Evolutionary conservation across 2,329 filamentous ascomycete species (phyloP).

Genomic region (Lanzia echinophila): DNA sequence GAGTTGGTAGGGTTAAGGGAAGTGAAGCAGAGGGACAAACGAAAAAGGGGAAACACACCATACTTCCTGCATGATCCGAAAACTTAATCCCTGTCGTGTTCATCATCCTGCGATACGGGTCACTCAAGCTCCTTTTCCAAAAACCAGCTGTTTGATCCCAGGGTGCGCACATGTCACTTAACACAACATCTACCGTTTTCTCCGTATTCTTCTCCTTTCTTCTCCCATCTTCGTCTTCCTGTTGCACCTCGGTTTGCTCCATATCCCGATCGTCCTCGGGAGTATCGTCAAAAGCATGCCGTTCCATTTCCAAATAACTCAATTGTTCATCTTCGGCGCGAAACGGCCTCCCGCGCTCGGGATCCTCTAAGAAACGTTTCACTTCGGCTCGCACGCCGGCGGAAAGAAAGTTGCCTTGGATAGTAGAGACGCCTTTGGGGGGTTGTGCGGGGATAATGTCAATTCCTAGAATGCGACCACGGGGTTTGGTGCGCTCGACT

Average conservation of each 20-base stretch:
- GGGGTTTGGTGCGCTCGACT: constrained; percentile 65
- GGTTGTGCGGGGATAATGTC: constrained; percentile 91
- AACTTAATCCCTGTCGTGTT: constrained; percentile 89
- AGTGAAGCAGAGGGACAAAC: no score
- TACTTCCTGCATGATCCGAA: constrained; percentile 85
- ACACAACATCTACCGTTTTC: constrained; percentile 76
- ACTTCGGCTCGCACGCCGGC: constrained; percentile 68
- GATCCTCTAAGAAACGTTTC: constrained; percentile 64
- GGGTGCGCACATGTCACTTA: constrained; percentile 99
- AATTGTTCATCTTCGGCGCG: not conserved
- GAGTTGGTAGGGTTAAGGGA: no score
- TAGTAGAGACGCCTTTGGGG: constrained; percentile 82
- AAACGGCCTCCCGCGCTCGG: constrained; percentile 47
- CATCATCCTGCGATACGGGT: constrained; percentile 97
- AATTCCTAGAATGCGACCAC: constrained; percentile 79
- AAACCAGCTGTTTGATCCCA: constrained; percentile 76
- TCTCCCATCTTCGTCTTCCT: constrained; percentile 28
- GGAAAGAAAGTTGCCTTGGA: constrained; percentile 90
- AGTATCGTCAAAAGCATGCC: constrained; percentile 32
- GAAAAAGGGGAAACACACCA: constrained; percentile 55
- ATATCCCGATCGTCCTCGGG: not conserved
- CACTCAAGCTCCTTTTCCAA: constrained; percentile 84
- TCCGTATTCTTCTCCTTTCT: constrained; percentile 34
- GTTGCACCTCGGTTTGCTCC: constrained; percentile 6
- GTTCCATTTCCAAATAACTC: constrained; percentile 63